Base-by-base conservation (phyloP, 2,329 filamentous ascomycete species). In the Colletotrichum sp. region DNA sequence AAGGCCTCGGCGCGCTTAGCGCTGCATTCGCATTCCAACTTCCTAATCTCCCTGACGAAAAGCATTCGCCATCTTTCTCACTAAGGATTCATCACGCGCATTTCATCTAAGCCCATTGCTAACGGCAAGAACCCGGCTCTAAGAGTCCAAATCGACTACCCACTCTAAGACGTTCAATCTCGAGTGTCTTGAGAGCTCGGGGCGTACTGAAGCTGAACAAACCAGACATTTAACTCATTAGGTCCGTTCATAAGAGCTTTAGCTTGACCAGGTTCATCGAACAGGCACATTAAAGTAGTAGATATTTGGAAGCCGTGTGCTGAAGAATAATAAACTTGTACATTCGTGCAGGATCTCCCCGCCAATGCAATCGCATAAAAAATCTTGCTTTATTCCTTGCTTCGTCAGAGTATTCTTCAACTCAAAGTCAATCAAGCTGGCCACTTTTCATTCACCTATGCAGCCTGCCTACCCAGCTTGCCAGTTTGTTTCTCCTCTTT, bases 61-160 rank as follows among this genome's bases (percentile, higher is more conserved):
- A 6, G 39, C 18, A n/a, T 43, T 18, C 18, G 16, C 39, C 0
- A 43, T 43, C 16, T 43, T 43, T 43, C 36, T 43, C 16, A 9
- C 16, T 6, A 2, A 5, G 8, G 18, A 43, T 10, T 10, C 39
- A 6, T 10, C 5, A 10, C 8, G 16, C 39, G 8, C 39, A 10
- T 1, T 3, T n/a, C 39, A 1, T 8, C 3, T 6, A n/a, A 43
- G 3, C 6, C 6, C 16, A 18, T n/a, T 43, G 9, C 18, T n/a
- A n/a, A 43, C 39, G 39, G 39, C 18, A 43, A 43, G 36, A 10
- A 2, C 5, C 36, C 16, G 16, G 8, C 16, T 43, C 8, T 7
- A 32, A 32, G 30, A 32, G 30, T 32, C 30, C 34, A 6, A n/a
- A n/a, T 18, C 36, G 16, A 10, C 8, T 43, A 43, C 36, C 36